phyloP scores from a whole-genome alignment of 306 rosid species.

The Vigna radiata region DNA sequence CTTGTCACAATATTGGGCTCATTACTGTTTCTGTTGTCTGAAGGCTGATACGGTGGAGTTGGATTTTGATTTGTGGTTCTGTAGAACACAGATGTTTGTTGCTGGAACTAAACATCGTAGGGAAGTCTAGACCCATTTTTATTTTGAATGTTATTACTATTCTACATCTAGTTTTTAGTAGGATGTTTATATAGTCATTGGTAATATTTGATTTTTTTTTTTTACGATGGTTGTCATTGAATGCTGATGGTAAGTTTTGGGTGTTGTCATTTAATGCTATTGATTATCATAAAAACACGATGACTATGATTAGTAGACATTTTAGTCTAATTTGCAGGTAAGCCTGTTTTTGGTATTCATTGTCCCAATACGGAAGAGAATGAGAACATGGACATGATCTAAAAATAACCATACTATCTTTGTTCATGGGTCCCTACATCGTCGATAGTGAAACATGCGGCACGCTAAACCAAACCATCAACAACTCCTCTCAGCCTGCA shows the following conservation, averaged over 20 bases:
- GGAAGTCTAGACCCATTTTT: neutral
- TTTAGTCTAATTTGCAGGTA: too few species aligned
- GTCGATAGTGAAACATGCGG: too few species aligned
- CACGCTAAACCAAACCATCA: too few species aligned
- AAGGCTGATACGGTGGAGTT: constrained; percentile 18
- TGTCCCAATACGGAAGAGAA: too few species aligned
- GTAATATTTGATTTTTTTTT: neutral
- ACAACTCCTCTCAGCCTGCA: too few species aligned
- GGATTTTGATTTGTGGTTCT: constrained; percentile 29
- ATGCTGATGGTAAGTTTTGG: neutral
- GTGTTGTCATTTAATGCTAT: neutral
- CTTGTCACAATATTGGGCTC: constrained; percentile 33
- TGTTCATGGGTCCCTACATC: too few species aligned
- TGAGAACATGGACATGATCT: too few species aligned
- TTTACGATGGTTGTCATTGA: neutral
- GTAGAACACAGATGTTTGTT: constrained; percentile 29
- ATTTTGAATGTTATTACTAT: constrained; percentile 6
- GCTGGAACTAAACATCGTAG: constrained; percentile 17
- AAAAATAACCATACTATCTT: too few species aligned
- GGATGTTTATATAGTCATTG: constrained; percentile 32
- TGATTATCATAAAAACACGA: too few species aligned
- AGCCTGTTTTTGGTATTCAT: too few species aligned
- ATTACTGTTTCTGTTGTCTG: neutral
- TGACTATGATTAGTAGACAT: too few species aligned
- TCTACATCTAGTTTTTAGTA: constrained; percentile 24